phyloP scores from a whole-genome alignment of 139 green algal species.

The Asterochloris sp. region DNA sequence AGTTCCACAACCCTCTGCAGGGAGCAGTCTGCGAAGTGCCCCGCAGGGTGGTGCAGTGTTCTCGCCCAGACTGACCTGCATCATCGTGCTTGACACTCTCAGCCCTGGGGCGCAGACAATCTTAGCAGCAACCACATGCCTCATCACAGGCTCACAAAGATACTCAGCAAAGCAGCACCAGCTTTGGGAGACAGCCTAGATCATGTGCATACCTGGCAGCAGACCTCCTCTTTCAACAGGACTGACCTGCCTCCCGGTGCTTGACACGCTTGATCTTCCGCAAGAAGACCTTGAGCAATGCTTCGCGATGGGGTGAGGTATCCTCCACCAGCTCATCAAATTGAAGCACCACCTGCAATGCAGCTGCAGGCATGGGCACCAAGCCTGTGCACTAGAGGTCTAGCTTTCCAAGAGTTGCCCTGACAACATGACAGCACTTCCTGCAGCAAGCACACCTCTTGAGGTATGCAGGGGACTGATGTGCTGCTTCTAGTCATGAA shows the following conservation, averaged over 20 bases:
- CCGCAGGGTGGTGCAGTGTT: too few relatives aligned
- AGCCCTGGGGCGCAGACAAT: constrained; percentile 22
- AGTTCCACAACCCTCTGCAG: too few relatives aligned
- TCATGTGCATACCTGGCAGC: not conserved
- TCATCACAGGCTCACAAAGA: too few relatives aligned
- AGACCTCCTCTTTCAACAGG: not conserved
- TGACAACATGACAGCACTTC: not conserved
- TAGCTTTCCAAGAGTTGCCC: not conserved
- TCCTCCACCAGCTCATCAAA: constrained; percentile 59
- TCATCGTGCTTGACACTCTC: constrained; percentile 52
- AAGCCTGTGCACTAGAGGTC: not conserved
- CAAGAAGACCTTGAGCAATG: constrained; percentile 65
- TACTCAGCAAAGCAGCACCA: too few relatives aligned
- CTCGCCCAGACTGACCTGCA: not conserved
- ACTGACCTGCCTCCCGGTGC: not conserved
- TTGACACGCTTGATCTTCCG: constrained; percentile 70
- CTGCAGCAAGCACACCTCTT: too few relatives aligned
- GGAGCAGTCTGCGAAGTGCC: too few relatives aligned
- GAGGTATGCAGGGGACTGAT: too few relatives aligned
- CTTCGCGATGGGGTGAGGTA: constrained; percentile 52
- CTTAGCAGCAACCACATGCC: too few relatives aligned
- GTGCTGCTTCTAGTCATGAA: too few relatives aligned
- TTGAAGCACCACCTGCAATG: constrained; percentile 31
- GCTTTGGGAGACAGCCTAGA: not conserved
- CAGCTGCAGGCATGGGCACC: too few relatives aligned